Conservation (phyloP, 257 asterid species). For the Echium plantagineum region DNA sequence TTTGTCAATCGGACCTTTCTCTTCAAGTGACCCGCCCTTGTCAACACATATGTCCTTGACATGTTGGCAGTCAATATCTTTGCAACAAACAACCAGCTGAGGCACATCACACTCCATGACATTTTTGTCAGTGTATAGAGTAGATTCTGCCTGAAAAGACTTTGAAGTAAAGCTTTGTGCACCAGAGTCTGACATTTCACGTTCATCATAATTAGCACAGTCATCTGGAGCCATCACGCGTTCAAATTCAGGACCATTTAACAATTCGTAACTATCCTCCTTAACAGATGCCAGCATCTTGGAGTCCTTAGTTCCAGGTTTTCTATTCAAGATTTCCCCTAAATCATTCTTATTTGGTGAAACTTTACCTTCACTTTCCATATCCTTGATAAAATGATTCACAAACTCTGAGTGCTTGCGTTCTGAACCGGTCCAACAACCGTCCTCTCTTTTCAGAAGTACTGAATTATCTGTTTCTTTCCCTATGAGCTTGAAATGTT, state of each 20-base stretch:
- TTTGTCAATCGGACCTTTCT: slow-evolving; percentile 23
- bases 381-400: slow-evolving; percentile 19
- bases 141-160: slow-evolving; percentile 12
- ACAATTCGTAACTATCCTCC: slow-evolving; percentile 18
- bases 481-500: slow-evolving; percentile 22
- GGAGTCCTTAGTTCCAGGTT: slow-evolving; percentile 20
- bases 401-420: slow-evolving; percentile 11
- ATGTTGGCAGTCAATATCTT: slow-evolving; percentile 27
- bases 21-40: slow-evolving; percentile 46
- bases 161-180: slow-evolving; percentile 14
- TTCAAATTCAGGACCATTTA: slow-evolving; percentile 21
- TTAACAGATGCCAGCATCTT: slow-evolving; percentile 26
- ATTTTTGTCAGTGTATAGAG: slow-evolving; percentile 36
- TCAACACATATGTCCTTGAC: slow-evolving; percentile 78
- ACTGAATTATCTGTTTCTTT: slow-evolving; percentile 16
- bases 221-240: slow-evolving; percentile 15
- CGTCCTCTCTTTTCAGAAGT: slow-evolving; percentile 17
- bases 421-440: slow-evolving; percentile 18
- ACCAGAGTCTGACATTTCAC: slow-evolving; percentile 19
- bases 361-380: slow-evolving; percentile 14
- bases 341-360: slow-evolving; percentile 19
- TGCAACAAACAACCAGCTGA: slow-evolving; percentile 43
- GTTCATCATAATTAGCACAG: slow-evolving; percentile 12
- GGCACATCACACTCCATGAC: slow-evolving; percentile 41
- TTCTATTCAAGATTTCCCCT: slow-evolving; percentile 14